These are phyloP conservation scores for Vanrija humicola DNA, from an alignment of 1,284 basidiomycete genomes.

Conservation along the genomic window DNA sequence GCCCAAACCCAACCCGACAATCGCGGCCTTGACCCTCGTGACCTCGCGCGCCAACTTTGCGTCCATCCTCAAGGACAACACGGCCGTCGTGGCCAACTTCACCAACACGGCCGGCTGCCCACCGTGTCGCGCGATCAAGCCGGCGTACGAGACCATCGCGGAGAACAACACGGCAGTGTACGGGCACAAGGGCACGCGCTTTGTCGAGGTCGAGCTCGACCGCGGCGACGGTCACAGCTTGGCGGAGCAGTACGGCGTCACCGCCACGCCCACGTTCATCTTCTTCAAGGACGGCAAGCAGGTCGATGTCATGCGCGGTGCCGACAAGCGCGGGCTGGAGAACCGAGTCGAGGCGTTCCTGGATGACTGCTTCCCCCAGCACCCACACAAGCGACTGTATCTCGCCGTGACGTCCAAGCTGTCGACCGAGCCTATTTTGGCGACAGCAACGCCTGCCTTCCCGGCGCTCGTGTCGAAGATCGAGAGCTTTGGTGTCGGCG, in stretches of 20 bases:
- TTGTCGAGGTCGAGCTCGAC: constrained; percentile 73
- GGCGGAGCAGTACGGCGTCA: constrained; percentile 62
- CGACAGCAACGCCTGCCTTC: constrained; percentile 64
- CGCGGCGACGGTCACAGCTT: constrained; percentile 61
- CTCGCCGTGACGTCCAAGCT: constrained; percentile 62
- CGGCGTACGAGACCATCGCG: constrained; percentile 55
- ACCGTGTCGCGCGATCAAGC: constrained; percentile 63
- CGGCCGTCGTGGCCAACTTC: constrained; percentile 61
- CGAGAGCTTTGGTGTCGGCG: constrained; percentile 56
- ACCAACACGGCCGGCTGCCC: constrained; percentile 61
- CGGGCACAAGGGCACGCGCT: constrained; percentile 50
- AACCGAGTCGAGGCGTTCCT: constrained; percentile 32
- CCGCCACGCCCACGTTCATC: constrained; percentile 79
- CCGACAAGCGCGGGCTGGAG: constrained; percentile 45
- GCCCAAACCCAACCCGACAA: constrained; percentile 49
- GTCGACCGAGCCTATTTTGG: constrained; percentile 70
- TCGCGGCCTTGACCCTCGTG: constrained; percentile 61
- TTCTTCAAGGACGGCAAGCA: constrained; percentile 75
- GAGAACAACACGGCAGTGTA: constrained; percentile 27
- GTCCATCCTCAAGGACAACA: constrained; percentile 54
- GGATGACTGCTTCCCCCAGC: constrained; percentile 55
- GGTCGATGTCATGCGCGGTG: constrained; percentile 73
- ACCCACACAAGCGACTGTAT: constrained; percentile 64
- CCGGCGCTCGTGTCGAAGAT: constrained; percentile 65
- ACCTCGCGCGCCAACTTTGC: constrained; percentile 59